A percentile compares a stretch with the other conserved stretches of the same genome.
Evolutionary conservation across 805 yeast genomes (phyloP).

Genomic region (Monosporozyma servazzii): DNA sequence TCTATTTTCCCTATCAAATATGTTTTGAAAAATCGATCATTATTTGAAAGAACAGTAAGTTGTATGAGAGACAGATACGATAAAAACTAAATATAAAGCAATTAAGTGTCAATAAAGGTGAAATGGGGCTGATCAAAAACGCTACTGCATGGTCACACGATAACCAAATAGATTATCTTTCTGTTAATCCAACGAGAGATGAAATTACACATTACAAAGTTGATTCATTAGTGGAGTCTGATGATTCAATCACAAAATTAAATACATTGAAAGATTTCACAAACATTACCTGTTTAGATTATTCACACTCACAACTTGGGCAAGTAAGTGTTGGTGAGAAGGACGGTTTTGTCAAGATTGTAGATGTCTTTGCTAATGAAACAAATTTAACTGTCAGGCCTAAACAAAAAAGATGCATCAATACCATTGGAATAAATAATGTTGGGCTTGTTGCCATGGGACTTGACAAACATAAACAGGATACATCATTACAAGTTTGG

Average conservation of each 20-base stretch:
- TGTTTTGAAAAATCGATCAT: neutral
- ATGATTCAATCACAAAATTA: conserved; percentile 45
- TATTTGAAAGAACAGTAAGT: no score
- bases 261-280: conserved; percentile 55
- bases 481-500: conserved; percentile 71
- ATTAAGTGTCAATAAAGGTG: neutral
- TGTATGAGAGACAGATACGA: neutral
- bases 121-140: conserved; percentile 27
- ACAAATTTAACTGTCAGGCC: conserved; percentile 35
- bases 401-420: conserved; percentile 65
- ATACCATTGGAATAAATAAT: conserved; percentile 59
- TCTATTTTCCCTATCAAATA: neutral
- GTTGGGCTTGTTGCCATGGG: conserved; percentile 66
- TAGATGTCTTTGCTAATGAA: conserved; percentile 41
- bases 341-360: conserved; percentile 55
- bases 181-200: conserved; percentile 73
- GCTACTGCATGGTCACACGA: conserved; percentile 28
- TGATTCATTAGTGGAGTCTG: conserved; percentile 39
- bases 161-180: conserved; percentile 33
- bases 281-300: conserved; percentile 56
- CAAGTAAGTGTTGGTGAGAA: conserved; percentile 65
- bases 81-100: neutral
- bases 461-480: conserved; percentile 67
- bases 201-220: conserved; percentile 62
- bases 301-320: conserved; percentile 47